phyloP scores from a whole-genome alignment of 192 early-diverging fungal genomes.

The Podila clonocystis region DNA sequence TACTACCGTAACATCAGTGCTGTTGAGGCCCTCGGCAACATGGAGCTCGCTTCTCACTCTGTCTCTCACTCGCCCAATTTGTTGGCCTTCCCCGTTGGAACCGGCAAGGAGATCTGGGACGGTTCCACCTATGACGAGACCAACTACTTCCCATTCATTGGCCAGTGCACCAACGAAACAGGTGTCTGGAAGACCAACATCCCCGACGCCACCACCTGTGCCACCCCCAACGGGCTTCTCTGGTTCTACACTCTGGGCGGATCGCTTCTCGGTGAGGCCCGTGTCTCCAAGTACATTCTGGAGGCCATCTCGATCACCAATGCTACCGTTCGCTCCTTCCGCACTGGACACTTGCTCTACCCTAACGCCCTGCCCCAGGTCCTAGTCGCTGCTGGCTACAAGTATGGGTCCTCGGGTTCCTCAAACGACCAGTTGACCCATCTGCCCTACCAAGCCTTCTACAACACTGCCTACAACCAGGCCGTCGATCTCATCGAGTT shows the following conservation, averaged over 20 bases:
- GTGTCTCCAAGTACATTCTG: slow-evolving; percentile 33
- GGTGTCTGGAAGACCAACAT: slow-evolving; percentile 15
- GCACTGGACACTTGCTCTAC: slow-evolving; percentile 36
- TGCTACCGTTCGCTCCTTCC: slow-evolving; percentile 11
- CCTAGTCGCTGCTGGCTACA: slow-evolving; percentile 10
- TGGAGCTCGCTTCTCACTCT: slow-evolving; percentile 29
- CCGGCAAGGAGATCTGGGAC: slow-evolving; percentile 13
- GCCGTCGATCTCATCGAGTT: slow-evolving; percentile 23
- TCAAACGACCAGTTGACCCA: slow-evolving; percentile 22
- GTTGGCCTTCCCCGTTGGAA: slow-evolving; percentile 12
- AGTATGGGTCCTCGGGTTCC: slow-evolving; percentile 25
- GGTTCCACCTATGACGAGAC: slow-evolving; percentile 6
- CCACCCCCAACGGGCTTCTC: slow-evolving; percentile 7
- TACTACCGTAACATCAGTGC: slow-evolving; percentile 29
- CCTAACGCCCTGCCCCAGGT: slow-evolving; percentile 25
- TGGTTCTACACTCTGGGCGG: slow-evolving; percentile 23
- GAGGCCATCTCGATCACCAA: slow-evolving; percentile 27
- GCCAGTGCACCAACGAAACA: slow-evolving; percentile 22
- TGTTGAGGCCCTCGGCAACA: slow-evolving; percentile 24
- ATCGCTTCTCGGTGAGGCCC: slow-evolving; percentile 22
- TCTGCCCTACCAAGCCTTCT: slow-evolving; percentile 32
- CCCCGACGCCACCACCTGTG: slow-evolving; percentile 18
- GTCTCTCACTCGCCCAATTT: slow-evolving; percentile 33
- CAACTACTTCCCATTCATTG: slow-evolving; percentile 37
- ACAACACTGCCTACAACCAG: slow-evolving; percentile 22